Base-by-base conservation (phyloP, 352 stramenopile genomes). In the Chloridella minuta region DNA sequence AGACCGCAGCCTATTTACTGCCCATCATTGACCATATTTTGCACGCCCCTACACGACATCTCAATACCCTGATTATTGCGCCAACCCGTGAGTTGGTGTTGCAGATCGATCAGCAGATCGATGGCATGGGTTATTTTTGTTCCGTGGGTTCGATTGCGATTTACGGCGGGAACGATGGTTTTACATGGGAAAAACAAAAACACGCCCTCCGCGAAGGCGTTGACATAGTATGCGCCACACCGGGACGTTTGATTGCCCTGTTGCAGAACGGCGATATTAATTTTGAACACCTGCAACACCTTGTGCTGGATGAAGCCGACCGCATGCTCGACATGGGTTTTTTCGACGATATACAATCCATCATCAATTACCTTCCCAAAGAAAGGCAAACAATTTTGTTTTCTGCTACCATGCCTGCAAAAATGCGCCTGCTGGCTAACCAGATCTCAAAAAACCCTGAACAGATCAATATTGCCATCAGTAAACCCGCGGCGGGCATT, bases 361-460 rank as follows among this genome's bases (percentile, higher is more conserved):
- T 99, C 21, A 91, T 99, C 85, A 94, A 96, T 85, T 92, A 97
- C 87, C 98, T 93, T 87, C 96, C 96, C 2, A 88, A 93, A 23
- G 91, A 94, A 85, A 91, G 96, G 18, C 96, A 99, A 89, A 99
- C 96, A 16, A 92, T 99, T 90, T 89, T 99, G 0, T 99, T 99
- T 89, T 98, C 95, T 83, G 97, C 97, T 18, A 99, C 97, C 18
- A 92, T 99, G 89, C 97, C 94, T 49, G 97, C 95, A 16, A 97
- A 97, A 85, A 91, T 99, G 0, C 94, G 98, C 88, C 93, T 98
- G 87, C 90, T 99, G 18, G 94, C 97, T 87, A 93, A 94, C 28
- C 88, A 98, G 28, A 97, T 94, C 80, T 92, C 99, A 90, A 98
- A 98, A 88, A 92, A 93, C 2, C 95, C 96, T 0, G 93, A 98